A percentile compares a stretch with the other conserved stretches of the same genome.
Evolutionary conservation across 805 yeast genomes (phyloP).

Genomic region (Hagleromyces aurorensis): DNA sequence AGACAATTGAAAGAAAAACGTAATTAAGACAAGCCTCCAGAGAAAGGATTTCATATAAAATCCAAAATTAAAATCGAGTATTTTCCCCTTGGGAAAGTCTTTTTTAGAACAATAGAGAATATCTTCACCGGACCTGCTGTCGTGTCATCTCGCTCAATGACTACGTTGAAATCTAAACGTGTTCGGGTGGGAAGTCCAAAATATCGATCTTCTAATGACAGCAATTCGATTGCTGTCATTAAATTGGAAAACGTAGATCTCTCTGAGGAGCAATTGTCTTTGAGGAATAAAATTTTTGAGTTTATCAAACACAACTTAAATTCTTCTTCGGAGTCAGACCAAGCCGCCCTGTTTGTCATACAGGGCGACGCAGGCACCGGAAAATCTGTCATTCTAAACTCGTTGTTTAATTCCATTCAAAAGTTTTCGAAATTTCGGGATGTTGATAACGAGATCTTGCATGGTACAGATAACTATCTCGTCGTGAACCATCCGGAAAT

Average conservation of each 20-base stretch:
- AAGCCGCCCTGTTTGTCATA: slow-evolving; percentile 34
- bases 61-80: too few relatives aligned
- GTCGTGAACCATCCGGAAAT: slow-evolving; percentile 44
- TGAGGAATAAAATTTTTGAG: slow-evolving; percentile 26
- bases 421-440: slow-evolving; percentile 16
- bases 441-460: slow-evolving; percentile 14
- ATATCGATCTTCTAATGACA: too few relatives aligned
- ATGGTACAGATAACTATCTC: slow-evolving; percentile 32
- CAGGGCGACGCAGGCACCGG: slow-evolving; percentile 46
- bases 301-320: slow-evolving; percentile 26
- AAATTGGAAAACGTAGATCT: slow-evolving; percentile 32
- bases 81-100: too few relatives aligned
- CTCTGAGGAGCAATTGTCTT: slow-evolving; percentile 32
- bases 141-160: too few relatives aligned
- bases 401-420: slow-evolving; percentile 38
- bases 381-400: slow-evolving; percentile 37
- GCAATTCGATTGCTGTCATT: slow-evolving; percentile 30
- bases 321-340: slow-evolving; percentile 7
- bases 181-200: too few relatives aligned
- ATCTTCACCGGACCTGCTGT: too few relatives aligned
- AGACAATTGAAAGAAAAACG: too few relatives aligned
- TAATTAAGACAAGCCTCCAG: too few relatives aligned
- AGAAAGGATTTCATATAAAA: too few relatives aligned
- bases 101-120: too few relatives aligned
- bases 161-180: too few relatives aligned